phyloP scores from a whole-genome alignment of 768 basidiomycete species.

The Collybiopsis luxurians region DNA sequence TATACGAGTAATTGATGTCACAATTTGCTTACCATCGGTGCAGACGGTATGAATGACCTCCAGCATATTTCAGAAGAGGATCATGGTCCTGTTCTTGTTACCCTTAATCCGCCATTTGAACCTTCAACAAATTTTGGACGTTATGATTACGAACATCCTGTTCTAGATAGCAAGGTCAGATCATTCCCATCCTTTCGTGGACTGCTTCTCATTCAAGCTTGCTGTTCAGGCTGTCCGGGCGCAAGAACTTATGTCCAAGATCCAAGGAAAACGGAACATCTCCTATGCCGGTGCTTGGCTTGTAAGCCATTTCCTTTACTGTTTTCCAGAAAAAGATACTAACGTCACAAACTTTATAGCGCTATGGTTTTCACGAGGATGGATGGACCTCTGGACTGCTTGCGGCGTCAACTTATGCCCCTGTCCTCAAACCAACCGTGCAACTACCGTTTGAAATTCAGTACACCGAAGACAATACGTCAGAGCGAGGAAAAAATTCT shows the following conservation, averaged over 20 bases:
- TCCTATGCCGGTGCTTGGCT: conserved; percentile 72
- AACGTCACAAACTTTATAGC: too few relatives aligned
- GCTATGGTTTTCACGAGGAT: conserved; percentile 81
- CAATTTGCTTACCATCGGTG: not conserved
- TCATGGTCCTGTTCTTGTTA: conserved; percentile 65
- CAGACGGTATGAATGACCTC: conserved; percentile 75
- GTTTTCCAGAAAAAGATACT: too few relatives aligned
- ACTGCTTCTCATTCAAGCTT: not conserved
- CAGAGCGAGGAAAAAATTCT: conserved; percentile 20
- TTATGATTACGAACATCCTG: conserved; percentile 68
- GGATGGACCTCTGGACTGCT: conserved; percentile 39
- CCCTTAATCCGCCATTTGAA: conserved; percentile 70
- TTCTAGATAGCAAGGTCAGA: conserved; percentile 51
- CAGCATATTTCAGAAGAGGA: conserved; percentile 57
- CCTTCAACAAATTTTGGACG: conserved; percentile 48
- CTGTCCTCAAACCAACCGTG: not conserved
- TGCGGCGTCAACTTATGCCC: conserved; percentile 3
- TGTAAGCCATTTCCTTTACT: conserved; percentile 25
- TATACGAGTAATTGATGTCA: not conserved
- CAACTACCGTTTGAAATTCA: conserved; percentile 2
- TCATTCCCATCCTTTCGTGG: not conserved
- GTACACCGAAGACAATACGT: conserved; percentile 24
- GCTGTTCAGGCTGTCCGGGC: conserved; percentile 46
- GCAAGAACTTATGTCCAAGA: conserved; percentile 49
- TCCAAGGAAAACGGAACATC: conserved; percentile 62